A percentile compares a stretch with the other conserved stretches of the same genome.
These are phyloP conservation scores for Nicotiana tomentosiformis DNA, from an alignment of 257 asterid species.

Conservation along the genomic window DNA sequence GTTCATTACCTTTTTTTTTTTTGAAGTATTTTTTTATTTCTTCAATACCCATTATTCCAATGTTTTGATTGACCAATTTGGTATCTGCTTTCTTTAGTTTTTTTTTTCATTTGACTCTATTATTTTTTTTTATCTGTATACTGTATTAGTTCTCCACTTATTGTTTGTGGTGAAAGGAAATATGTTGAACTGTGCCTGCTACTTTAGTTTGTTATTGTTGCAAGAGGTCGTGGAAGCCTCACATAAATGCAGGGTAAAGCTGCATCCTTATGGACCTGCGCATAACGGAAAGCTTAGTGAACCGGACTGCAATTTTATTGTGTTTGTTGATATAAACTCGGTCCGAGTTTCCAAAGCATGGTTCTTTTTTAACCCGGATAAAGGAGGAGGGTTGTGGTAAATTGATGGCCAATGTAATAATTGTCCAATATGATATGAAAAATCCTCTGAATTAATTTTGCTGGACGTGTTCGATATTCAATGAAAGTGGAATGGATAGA, in stretches of 20 bases:
- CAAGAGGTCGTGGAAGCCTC: too few relatives aligned
- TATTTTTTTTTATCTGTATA: neutral
- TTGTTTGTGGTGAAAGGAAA: too few relatives aligned
- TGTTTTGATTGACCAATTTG: neutral
- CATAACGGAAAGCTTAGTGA: too few relatives aligned
- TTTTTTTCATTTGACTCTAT: neutral
- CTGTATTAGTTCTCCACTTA: neutral
- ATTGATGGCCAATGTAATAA: neutral
- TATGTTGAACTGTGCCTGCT: too few relatives aligned
- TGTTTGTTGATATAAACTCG: neutral
- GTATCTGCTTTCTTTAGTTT: too few relatives aligned
- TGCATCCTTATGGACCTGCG: too few relatives aligned
- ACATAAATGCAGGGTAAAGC: too few relatives aligned
- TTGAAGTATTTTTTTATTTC: neutral
- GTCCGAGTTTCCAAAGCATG: neutral
- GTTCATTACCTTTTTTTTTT: conserved; percentile 2
- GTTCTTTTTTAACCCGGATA: neutral
- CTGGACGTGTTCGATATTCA: neutral
- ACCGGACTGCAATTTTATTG: neutral
- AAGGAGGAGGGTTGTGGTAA: neutral
- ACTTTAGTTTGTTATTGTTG: too few relatives aligned
- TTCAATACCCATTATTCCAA: neutral
- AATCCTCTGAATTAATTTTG: neutral
- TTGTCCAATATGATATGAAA: too few relatives aligned
- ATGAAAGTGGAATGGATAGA: neutral